These are phyloP conservation scores for Clathrospora elynae DNA, from an alignment of 2,329 filamentous ascomycete genomes.

Conservation along the genomic window DNA sequence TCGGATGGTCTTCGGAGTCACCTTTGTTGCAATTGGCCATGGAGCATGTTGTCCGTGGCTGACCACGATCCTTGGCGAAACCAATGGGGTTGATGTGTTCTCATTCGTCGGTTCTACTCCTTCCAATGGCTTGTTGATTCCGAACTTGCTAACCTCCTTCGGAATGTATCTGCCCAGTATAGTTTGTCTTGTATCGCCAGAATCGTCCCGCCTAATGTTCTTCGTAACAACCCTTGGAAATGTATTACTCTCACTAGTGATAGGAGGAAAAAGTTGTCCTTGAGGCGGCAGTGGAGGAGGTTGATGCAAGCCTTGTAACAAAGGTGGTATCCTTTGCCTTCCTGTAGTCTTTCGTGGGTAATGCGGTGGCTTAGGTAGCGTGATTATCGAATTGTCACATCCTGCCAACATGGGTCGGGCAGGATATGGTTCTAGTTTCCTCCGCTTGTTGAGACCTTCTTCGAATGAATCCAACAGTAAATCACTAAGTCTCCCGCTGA, in stretches of 20 bases:
- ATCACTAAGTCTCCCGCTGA: slow-evolving; percentile 38
- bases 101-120: background rate
- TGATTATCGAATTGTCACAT: slow-evolving; percentile 34
- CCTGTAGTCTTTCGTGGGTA: slow-evolving; percentile 38
- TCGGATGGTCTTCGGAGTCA: slow-evolving; percentile 17
- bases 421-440: slow-evolving; percentile 24
- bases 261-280: slow-evolving; percentile 64
- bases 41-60: too few relatives aligned
- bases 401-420: slow-evolving; percentile 16
- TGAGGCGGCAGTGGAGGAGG: slow-evolving; percentile 60
- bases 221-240: slow-evolving; percentile 32
- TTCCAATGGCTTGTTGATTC: too few relatives aligned
- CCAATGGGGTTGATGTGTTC: too few relatives aligned
- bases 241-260: slow-evolving; percentile 55
- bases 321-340: slow-evolving; percentile 52
- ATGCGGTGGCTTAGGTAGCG: slow-evolving; percentile 49
- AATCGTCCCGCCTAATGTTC: too few relatives aligned
- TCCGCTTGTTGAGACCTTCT: slow-evolving; percentile 27
- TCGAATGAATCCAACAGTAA: slow-evolving; percentile 32
- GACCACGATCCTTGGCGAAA: too few relatives aligned
- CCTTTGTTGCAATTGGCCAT: too few relatives aligned
- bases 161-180: slow-evolving; percentile 1
- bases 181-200: too few relatives aligned
- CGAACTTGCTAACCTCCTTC: slow-evolving; percentile 17
- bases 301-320: slow-evolving; percentile 66